Evolutionary conservation across 371 early-diverging fungal species (phyloP), one percentile per base, ranked within the genome.

Genomic region (Mortierella sp.): DNA sequence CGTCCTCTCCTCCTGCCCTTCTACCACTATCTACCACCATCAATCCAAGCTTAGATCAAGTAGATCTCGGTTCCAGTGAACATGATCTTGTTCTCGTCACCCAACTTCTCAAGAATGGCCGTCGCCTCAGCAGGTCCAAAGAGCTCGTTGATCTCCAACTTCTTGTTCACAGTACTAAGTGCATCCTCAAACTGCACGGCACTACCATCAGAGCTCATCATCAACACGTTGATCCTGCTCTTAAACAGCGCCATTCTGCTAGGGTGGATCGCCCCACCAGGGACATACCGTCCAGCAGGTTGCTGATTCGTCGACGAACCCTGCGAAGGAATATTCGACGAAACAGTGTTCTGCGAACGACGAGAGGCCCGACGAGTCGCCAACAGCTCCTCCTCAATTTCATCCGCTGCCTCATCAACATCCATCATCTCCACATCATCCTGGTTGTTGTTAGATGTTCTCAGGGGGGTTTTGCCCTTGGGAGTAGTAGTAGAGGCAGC

Each of bases 31-130:
- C 49, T 49, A 14, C 21, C 41, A n/a, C n/a, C 24, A 4, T 16
- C 16, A 4, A 6, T 32, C 18, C 41, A 21, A 29, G 12, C 75
- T 81, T 92, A 95, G 82, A 95, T 93, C 82, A 90, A 88, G 82
- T 94, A 93, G 71, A 95, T 87, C 43, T 68, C 68, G 16, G 35
- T 14, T 63, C 90, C 87, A 55, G 89, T 90, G 87, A 91, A 94
- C 95, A 95, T 95, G 77, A 96, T 88, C 78, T 95, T 92, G 88
- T 96, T 96, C 35, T 85, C 91, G 24, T 86, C 84, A 54, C 91
- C 88, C 95, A 96, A 92, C 71, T 81, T 82, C 60, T 80, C 80
- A 80, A 94, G 84, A 35, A 89, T 91, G 11, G 88, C 88, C 29
- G 89, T 89, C 4, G 91, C 90, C 87, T 94, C 93, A 44, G 78